Base-by-base conservation (phyloP, 148 eudicot genomes). In the Linanthus parryae region DNA sequence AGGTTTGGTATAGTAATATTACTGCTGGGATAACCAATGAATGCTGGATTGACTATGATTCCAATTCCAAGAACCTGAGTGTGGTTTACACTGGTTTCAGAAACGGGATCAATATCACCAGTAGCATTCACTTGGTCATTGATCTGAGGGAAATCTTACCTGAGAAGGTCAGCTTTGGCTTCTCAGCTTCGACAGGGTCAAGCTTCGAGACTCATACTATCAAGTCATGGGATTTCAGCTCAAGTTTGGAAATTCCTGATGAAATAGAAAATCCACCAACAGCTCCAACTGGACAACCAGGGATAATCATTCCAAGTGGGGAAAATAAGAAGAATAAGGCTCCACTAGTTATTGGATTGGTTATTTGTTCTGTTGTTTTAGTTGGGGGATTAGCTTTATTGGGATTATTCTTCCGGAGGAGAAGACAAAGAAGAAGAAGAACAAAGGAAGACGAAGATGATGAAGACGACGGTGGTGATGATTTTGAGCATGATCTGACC, bases 211-310 rank as follows among this genome's bases (percentile, higher is more conserved):
- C 7, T 21, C 40, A 57, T 57, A 21, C 0, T 33, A n/a, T 44
- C 5, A 30, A 7, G 5, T 57, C 51, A 4, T 72, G 72, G 76
- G 10, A 36, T 16, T 72, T 62, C 15, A 57, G 37, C 28, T 71
- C 71, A 2, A 44, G 7, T 44, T 39, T 71, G 13, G 38, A 43
- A 17, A 14, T 35, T 10, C 8, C 10, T 37, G n/a, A n/a, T n/a
- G n/a, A n/a, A n/a, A n/a, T n/a, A n/a, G 26, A n/a, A 2, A 12
- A 31, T 31, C 35, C 35, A 11, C 20, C 17, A 2, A 15, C 45
- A 22, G 20, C 23, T 14, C 23, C 25, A 43, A 26, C 6, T 11
- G n/a, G 19, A 36, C 5, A 13, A 24, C 29, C 23, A n/a, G 18
- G 7, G 2, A 33, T 23, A 15, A 5, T 5, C 28, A 15, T 53